Percentiles rank a stretch among this genome's conserved stretches.
These are phyloP conservation scores for Fraxinus angustifolia DNA, from an alignment of 305 asterid species.

Conservation along the genomic window DNA sequence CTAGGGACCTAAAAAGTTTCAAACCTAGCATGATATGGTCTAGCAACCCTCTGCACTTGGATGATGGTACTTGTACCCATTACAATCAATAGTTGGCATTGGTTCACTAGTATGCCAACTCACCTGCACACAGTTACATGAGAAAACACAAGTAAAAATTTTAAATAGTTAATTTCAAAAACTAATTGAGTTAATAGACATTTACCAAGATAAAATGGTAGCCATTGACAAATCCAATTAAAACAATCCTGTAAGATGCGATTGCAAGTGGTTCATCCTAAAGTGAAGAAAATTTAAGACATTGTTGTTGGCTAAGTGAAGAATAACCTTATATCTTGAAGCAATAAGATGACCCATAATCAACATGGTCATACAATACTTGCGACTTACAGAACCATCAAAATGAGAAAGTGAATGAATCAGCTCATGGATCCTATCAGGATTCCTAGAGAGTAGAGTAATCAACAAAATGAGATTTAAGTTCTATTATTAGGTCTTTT, in stretches of 20 bases:
- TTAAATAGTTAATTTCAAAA: background rate
- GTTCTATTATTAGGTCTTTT: background rate
- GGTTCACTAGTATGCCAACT: background rate
- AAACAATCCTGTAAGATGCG: background rate
- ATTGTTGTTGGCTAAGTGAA: background rate
- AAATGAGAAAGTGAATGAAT: background rate
- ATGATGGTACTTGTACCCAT: background rate
- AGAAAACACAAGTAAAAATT: background rate
- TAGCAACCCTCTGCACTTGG: background rate
- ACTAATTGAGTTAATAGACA: background rate
- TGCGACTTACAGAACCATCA: too few species aligned
- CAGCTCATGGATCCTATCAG: background rate
- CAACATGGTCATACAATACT: background rate
- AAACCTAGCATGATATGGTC: background rate
- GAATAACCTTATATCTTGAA: too few species aligned
- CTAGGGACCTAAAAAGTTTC: background rate
- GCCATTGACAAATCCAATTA: background rate
- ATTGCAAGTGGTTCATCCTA: background rate
- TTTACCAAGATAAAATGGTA: background rate
- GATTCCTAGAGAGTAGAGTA: background rate
- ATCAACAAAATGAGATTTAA: background rate
- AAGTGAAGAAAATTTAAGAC: background rate
- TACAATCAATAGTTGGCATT: background rate
- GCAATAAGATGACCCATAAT: background rate
- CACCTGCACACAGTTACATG: background rate